Conservation (phyloP, 805 yeast species). For the Cyberlindnera euphorbiiphila region DNA sequence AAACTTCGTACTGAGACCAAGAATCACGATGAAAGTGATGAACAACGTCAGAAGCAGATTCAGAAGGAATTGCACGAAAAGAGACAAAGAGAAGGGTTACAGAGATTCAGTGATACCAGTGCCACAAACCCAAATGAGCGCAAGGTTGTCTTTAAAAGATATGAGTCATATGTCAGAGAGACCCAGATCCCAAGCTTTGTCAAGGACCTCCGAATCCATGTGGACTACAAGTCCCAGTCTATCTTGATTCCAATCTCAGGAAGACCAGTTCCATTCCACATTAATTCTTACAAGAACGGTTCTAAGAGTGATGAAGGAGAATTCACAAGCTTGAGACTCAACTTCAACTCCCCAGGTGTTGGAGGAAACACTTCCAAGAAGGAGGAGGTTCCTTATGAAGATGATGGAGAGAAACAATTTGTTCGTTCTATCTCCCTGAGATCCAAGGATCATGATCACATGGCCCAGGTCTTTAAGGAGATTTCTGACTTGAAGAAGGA, state of each 20-base stretch:
- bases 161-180: slow-evolving; percentile 92
- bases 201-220: slow-evolving; percentile 78
- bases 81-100: slow-evolving; percentile 81
- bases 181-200: slow-evolving; percentile 84
- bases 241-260: slow-evolving; percentile 89
- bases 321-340: slow-evolving; percentile 82
- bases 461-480: slow-evolving; percentile 84
- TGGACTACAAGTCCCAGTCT: slow-evolving; percentile 84
- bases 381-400: slow-evolving; percentile 88
- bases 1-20: slow-evolving; percentile 75
- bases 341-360: slow-evolving; percentile 90
- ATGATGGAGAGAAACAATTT: slow-evolving; percentile 79
- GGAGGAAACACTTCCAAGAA: slow-evolving; percentile 66
- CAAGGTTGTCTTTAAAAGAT: slow-evolving; percentile 79
- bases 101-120: slow-evolving; percentile 76
- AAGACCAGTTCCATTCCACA: slow-evolving; percentile 96
- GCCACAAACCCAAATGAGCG: slow-evolving; percentile 57
- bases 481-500: slow-evolving; percentile 91
- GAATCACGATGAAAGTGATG: slow-evolving; percentile 71
- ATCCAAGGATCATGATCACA: slow-evolving; percentile 85
- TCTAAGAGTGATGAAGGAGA: slow-evolving; percentile 96
- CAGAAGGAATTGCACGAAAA: slow-evolving; percentile 82
- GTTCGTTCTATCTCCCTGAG: slow-evolving; percentile 83
- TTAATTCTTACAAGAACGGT: slow-evolving; percentile 89
- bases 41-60: slow-evolving; percentile 74